Evolutionary conservation across 768 basidiomycete species (phyloP), one percentile per base, ranked within the genome.

Genomic region (Gymnopilus junonius): DNA sequence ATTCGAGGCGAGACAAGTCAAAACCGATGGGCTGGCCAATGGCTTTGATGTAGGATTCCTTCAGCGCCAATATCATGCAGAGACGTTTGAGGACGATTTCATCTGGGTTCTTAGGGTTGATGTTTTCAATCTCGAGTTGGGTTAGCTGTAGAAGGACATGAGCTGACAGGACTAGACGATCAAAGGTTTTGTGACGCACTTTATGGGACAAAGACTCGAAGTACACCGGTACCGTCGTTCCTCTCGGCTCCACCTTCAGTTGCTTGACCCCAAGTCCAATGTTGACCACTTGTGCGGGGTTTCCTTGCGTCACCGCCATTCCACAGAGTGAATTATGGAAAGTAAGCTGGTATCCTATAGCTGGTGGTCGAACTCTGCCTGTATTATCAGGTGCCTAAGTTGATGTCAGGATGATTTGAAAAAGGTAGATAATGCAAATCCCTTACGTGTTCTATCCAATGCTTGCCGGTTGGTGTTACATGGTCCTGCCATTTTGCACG

Each of bases 241-340:
- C 86, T 15, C 82, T 78, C 0, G 91, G 88, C 64, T 88, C 85
- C 8, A 90, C 84, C 37, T 77, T 80, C 54, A 91, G 79, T 55
- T 87, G 86, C 67, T 91, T 88, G 70, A 93, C 83, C 4, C 90
- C 92, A n/a, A 94, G 79, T 1, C 93, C 93, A 68, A 94, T 88
- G 74, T 93, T 92, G 67, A 91, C 80, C 51, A 94, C 93, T 60
- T 90, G 87, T 46, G 86, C 83, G 58, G 87, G 86, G 10, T 82
- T 81, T 3, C 93, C 93, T 67, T 94, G 92, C 1, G 90, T 90
- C 85, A 94, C 92, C 39, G 89, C 87, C 90, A 93, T 92, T n/a
- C 88, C 91, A 58, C 91, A 86, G 8, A 93, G 73, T 10, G 88
- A 90, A 61, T 83, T 84, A 63, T 89, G 86, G 67, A 82, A 87